Evolutionary conservation across 768 basidiomycete genomes (phyloP).

Genomic region (Russula vinacea): DNA sequence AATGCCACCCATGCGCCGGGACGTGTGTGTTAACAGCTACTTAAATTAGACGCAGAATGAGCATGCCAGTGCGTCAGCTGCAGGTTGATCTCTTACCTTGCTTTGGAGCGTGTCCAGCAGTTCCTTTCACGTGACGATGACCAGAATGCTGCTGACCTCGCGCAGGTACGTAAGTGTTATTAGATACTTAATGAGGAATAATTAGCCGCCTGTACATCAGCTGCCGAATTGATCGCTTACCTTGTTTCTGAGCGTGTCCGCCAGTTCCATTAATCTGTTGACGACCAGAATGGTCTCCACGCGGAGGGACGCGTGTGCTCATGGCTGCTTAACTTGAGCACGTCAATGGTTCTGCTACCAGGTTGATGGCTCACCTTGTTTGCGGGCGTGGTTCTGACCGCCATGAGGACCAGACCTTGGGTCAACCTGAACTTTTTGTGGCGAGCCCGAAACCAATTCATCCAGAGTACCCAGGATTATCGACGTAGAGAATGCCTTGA

Average conservation of each 20-base stretch:
- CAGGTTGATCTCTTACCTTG: neutral
- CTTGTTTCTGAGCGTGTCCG: neutral
- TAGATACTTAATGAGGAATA: too few species aligned
- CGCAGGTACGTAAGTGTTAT: too few species aligned
- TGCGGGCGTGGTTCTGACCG: neutral
- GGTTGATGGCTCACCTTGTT: neutral
- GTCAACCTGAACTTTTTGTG: constrained; percentile 11
- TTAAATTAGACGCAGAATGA: neutral
- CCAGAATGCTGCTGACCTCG: neutral
- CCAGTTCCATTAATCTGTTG: neutral
- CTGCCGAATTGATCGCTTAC: too few species aligned
- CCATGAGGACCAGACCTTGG: neutral
- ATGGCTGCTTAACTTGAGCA: neutral
- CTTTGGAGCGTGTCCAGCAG: neutral
- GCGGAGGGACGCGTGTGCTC: neutral
- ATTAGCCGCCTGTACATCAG: too few species aligned
- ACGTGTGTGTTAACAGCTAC: neutral
- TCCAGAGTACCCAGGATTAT: constrained; percentile 12
- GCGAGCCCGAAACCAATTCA: neutral
- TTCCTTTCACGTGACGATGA: neutral
- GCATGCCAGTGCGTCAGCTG: neutral
- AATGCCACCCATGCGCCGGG: neutral
- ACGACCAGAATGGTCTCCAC: neutral
- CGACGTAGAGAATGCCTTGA: constrained; percentile 1
- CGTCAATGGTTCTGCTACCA: neutral